Base-by-base conservation (phyloP, 2,329 filamentous ascomycete species). In the Diaporthe capsici region DNA sequence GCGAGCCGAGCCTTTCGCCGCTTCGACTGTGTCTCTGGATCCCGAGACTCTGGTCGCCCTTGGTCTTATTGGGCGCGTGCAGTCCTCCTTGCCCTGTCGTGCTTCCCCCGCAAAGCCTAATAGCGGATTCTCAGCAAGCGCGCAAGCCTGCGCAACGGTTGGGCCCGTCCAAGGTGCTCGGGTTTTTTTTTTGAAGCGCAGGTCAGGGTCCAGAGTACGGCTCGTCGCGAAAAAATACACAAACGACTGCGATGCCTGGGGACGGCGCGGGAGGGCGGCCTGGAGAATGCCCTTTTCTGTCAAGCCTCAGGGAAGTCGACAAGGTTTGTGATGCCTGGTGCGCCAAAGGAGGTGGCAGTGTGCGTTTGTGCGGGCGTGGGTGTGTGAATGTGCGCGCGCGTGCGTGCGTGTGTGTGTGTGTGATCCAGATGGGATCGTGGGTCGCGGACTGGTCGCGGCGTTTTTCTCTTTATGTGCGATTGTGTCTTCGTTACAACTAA, bases 51-150 rank as follows among this genome's bases (percentile, higher is more conserved):
- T 68, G 71, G 70, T 34, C 53, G 70, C 70, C 37, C 63, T 72
- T 58, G 73, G 70, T 60, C 57, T 57, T 67, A 37, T 75, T 71
- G 70, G 70, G 44, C 61, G 57, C 58, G 67, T 68, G 51, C 65
- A 67, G 49, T 65, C 39, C 37, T 61, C 58, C 72, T 60, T 63
- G 73, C 37, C 37, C 72, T 67, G 63, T 67, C 75, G 75, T 76
- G 58, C 65, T 53, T 71, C n/a, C 75, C 72, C 71, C 58, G 74
- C 51, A 72, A 65, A 71, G 58, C 67, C 72, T 67, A 72, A 72
- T 68, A 68, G 72, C 75, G 51, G 65, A 71, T 53, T 28, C 42
- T 68, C 39, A 70, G 72, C 49, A 71, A 71, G 57, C 55, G 75
- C 57, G 55, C 47, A 49, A 42, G 61, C 61, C 49, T 28, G 60